Percentiles rank a stretch among this genome's conserved stretches.
These are phyloP conservation scores for Medicago arabica DNA, from an alignment of 306 rosid genomes.

Conservation along the genomic window DNA sequence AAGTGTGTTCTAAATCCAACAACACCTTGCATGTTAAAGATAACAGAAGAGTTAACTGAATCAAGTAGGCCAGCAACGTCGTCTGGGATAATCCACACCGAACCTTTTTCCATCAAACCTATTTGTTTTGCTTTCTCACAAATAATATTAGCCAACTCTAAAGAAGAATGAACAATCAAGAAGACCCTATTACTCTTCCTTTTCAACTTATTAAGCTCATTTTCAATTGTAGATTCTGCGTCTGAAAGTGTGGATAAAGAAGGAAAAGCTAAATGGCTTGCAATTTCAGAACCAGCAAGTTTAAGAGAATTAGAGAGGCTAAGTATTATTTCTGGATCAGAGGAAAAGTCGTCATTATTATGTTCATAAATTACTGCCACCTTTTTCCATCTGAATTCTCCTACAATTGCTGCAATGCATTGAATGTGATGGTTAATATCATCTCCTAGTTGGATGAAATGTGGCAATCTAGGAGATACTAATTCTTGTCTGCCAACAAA, in stretches of 20 bases:
- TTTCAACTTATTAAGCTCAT: constrained; percentile 50
- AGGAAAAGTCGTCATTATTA: constrained; percentile 30
- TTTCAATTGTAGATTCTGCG: constrained; percentile 41
- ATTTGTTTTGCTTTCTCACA: constrained; percentile 54
- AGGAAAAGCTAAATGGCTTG: constrained; percentile 46
- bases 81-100: constrained; percentile 62
- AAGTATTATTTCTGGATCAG: constrained; percentile 33
- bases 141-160: constrained; percentile 50
- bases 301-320: constrained; percentile 57
- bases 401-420: constrained; percentile 65
- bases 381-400: constrained; percentile 55
- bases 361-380: constrained; percentile 55
- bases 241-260: constrained; percentile 46
- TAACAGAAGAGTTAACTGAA: constrained; percentile 52
- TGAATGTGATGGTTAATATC: constrained; percentile 45
- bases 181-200: constrained; percentile 58
- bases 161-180: constrained; percentile 57
- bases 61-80: constrained; percentile 56
- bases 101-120: constrained; percentile 67
- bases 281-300: constrained; percentile 52
- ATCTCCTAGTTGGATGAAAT: constrained; percentile 57
- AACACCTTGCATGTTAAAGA: constrained; percentile 61
- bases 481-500: constrained; percentile 28
- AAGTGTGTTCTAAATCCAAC: constrained; percentile 59
- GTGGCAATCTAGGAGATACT: constrained; percentile 35